Evolutionary conservation across 371 early-diverging fungal genomes (phyloP).

Genomic region (Vittaforma corneae): DNA sequence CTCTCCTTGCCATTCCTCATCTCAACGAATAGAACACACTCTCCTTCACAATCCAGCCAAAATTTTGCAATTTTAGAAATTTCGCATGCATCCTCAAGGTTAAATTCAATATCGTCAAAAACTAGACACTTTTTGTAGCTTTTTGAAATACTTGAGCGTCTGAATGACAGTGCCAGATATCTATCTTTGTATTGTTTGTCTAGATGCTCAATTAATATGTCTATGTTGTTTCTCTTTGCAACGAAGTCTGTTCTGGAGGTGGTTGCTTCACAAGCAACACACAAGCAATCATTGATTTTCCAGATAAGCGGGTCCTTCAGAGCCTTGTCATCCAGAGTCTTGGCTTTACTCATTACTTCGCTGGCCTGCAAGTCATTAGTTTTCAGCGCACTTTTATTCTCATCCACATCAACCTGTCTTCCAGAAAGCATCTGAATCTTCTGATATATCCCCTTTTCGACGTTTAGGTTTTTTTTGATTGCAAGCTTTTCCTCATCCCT

Average conservation of each 20-base stretch:
- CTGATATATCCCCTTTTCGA: conserved; percentile 5
- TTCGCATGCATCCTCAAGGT: conserved; percentile 6
- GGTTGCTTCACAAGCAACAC: conserved; percentile 59
- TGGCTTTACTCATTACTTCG: background rate
- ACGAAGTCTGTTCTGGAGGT: conserved; percentile 44
- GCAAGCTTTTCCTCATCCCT: background rate
- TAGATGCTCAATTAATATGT: conserved; percentile 59
- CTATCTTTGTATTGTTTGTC: conserved; percentile 55
- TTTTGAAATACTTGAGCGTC: background rate
- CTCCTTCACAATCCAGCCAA: conserved; percentile 28
- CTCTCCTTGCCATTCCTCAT: conserved; percentile 1
- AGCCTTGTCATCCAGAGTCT: background rate
- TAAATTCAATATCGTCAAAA: conserved; percentile 9
- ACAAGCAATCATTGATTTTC: conserved; percentile 50
- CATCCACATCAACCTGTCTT: background rate
- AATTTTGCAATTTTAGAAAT: conserved; percentile 16
- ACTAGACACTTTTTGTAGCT: conserved; percentile 6
- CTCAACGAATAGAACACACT: conserved; percentile 33
- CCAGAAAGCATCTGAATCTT: conserved; percentile 5
- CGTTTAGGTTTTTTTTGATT: background rate
- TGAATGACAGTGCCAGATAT: conserved; percentile 58
- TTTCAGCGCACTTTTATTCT: background rate
- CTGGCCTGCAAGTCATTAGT: background rate
- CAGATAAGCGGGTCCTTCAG: conserved; percentile 9
- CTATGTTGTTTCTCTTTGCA: conserved; percentile 56